phyloP scores from a whole-genome alignment of 2,329 filamentous ascomycete species.

The Fusarium piperis region DNA sequence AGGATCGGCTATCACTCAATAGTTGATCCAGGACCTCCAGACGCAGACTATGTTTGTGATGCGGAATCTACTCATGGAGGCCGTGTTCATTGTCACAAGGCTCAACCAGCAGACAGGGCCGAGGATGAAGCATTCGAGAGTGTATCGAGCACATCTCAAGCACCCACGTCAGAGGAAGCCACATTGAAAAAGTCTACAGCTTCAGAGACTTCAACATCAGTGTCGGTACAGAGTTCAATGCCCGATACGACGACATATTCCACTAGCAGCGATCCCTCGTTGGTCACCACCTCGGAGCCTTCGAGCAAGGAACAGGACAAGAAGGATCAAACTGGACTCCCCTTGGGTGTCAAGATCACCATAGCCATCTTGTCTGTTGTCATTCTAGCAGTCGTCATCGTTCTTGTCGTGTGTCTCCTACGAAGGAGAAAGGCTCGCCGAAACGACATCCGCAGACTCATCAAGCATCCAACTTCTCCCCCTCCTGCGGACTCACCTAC shows the following conservation, averaged over 20 bases:
- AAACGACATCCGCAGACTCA: constrained; percentile 14
- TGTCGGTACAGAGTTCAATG: constrained; percentile 11
- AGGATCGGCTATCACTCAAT: constrained; percentile 42
- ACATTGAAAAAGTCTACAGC: neutral
- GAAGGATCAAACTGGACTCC: constrained; percentile 38
- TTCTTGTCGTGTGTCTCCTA: constrained; percentile 51
- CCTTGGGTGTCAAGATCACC: constrained; percentile 55
- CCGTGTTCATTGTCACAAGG: constrained; percentile 22
- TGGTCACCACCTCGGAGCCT: constrained; percentile 20
- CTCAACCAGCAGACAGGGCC: neutral
- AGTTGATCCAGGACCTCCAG: constrained; percentile 42
- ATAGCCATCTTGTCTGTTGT: constrained; percentile 55
- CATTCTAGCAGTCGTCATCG: constrained; percentile 50
- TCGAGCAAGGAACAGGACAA: constrained; percentile 4
- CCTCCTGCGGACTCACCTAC: constrained; percentile 50
- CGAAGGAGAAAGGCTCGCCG: constrained; percentile 39
- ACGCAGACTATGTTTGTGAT: constrained; percentile 35
- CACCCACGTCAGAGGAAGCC: neutral
- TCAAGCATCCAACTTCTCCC: constrained; percentile 38
- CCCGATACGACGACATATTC: constrained; percentile 29
- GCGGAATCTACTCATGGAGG: constrained; percentile 9
- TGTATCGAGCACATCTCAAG: neutral
- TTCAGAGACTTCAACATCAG: constrained; percentile 2
- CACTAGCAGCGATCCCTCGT: constrained; percentile 29
- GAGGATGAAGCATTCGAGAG: constrained; percentile 1